A percentile compares a stretch with the other conserved stretches of the same genome.
Evolutionary conservation across 106 monocot genomes (phyloP).

Genomic region (Allium sativum): DNA sequence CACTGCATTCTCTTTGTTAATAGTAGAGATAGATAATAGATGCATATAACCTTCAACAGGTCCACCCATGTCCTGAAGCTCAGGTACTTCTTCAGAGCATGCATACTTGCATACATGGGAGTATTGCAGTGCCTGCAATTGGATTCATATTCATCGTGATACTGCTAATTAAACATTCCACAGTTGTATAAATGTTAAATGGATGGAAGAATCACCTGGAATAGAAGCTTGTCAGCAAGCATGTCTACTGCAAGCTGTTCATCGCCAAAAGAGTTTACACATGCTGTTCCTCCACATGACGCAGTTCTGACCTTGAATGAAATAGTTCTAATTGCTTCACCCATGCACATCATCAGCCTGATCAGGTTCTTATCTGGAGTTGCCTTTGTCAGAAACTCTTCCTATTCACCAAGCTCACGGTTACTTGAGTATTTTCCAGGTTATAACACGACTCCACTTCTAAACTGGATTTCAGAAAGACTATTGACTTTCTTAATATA

Average conservation of each 20-base stretch:
- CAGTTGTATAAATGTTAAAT: too few relatives aligned
- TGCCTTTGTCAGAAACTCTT: constrained; percentile 83
- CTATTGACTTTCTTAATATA: not conserved
- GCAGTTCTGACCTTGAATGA: constrained; percentile 95
- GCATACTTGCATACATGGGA: constrained; percentile 98
- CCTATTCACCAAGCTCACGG: constrained; percentile 20
- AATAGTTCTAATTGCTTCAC: constrained; percentile 88
- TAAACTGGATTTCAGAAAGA: too few relatives aligned
- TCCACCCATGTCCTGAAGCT: constrained; percentile 97
- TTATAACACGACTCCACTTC: too few relatives aligned
- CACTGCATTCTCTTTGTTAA: too few relatives aligned
- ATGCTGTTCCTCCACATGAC: constrained; percentile 86
- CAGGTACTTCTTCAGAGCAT: constrained; percentile 95
- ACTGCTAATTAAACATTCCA: too few relatives aligned
- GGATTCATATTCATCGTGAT: too few relatives aligned
- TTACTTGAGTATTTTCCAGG: too few relatives aligned
- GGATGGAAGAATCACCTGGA: constrained; percentile 35
- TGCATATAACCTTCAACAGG: constrained; percentile 54
- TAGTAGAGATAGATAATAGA: too few relatives aligned
- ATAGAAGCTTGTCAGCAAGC: constrained; percentile 93
- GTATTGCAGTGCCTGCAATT: constrained; percentile 59
- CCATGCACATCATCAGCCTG: constrained; percentile 81
- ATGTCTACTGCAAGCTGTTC: constrained; percentile 95
- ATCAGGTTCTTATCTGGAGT: constrained; percentile 90
- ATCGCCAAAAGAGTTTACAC: constrained; percentile 90